phyloP scores from a whole-genome alignment of 169 alveolate genomes.

The Eimeria mitis region DNA sequence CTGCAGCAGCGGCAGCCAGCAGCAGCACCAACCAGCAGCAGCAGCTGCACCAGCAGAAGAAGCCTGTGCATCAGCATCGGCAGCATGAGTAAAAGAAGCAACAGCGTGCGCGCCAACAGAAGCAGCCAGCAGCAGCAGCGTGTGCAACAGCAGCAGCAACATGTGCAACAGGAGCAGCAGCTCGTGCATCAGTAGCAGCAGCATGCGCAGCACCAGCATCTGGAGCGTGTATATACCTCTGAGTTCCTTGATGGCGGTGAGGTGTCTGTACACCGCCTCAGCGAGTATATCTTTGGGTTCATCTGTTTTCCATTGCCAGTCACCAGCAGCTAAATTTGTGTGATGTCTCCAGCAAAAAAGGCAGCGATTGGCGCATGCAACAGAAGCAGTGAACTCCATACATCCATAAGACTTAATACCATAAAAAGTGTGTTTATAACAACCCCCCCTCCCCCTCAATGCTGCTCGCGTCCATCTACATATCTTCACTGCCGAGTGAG shows the following conservation, averaged over 20 bases:
- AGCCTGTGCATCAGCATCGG: not conserved
- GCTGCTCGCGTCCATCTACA: conserved; percentile 94
- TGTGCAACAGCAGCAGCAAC: not conserved
- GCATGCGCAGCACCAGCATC: not conserved
- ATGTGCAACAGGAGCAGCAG: too few species aligned
- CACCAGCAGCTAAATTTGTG: conserved; percentile 92
- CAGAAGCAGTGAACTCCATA: conserved; percentile 95
- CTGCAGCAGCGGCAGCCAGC: not conserved
- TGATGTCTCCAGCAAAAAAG: conserved; percentile 97
- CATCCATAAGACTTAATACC: conserved; percentile 94
- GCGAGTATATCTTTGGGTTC: conserved; percentile 87
- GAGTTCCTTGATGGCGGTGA: conserved; percentile 49
- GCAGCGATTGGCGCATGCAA: conserved; percentile 96
- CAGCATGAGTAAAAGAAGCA: too few species aligned
- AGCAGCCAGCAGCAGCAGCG: not conserved
- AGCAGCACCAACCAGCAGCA: not conserved
- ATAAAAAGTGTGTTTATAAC: conserved; percentile 95
- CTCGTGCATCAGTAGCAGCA: not conserved
- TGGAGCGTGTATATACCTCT: conserved; percentile 5
- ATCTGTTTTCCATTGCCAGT: conserved; percentile 93
- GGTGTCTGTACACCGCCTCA: conserved; percentile 72
- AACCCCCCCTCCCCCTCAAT: conserved; percentile 94
- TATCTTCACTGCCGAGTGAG: conserved; percentile 94
- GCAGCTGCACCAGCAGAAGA: not conserved
- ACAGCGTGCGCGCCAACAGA: not conserved